Conservation (phyloP, 371 early-diverging fungal species). For the Mucor sp. region DNA sequence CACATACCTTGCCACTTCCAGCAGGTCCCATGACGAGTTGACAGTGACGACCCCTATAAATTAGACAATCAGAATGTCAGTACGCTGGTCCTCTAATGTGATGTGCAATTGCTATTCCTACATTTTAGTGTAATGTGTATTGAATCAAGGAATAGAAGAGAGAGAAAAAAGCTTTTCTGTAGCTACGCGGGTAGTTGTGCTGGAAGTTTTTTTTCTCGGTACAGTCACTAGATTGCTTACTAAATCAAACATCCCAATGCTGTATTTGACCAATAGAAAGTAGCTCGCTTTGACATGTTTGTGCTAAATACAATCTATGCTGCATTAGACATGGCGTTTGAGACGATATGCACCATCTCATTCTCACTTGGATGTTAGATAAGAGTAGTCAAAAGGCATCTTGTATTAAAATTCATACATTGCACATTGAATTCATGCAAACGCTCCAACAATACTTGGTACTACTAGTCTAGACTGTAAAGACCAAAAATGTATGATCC, state of each 20-base stretch:
- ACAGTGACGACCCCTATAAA: conserved; percentile 78
- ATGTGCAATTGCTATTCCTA: background rate
- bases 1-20: conserved; percentile 87
- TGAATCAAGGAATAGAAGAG: background rate
- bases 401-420: background rate
- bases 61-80: background rate
- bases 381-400: background rate
- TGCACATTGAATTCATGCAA: background rate
- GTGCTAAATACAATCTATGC: background rate
- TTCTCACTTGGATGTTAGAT: background rate
- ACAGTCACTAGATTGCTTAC: background rate
- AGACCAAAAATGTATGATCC: too few relatives aligned
- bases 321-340: background rate
- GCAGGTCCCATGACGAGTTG: conserved; percentile 99
- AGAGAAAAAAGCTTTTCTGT: background rate
- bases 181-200: background rate
- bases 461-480: too few relatives aligned
- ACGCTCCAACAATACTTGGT: too few relatives aligned
- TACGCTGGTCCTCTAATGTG: background rate
- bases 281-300: background rate
- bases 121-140: background rate
- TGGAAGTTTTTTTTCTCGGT: background rate
- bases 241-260: background rate
- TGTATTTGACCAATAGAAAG: too few relatives aligned
- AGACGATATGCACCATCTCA: background rate